A percentile compares a stretch with the other conserved stretches of the same genome.
These are phyloP conservation scores for Pyrrhoderma lamaoense DNA, from an alignment of 1,284 basidiomycete species.

Conservation along the genomic window DNA sequence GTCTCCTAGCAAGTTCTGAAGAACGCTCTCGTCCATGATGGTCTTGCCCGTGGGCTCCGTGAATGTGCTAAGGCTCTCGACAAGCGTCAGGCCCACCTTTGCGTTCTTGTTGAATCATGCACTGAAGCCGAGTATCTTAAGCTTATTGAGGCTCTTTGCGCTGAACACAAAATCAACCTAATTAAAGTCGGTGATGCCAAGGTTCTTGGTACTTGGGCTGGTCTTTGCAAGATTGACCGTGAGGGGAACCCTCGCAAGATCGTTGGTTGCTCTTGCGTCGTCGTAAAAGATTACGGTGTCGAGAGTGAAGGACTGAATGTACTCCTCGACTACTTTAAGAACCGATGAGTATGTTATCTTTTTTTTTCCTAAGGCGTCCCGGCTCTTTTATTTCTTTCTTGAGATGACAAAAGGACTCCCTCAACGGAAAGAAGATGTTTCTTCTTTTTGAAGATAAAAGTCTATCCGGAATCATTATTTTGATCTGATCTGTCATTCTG, in stretches of 20 bases:
- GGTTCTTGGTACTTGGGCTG: constrained; percentile 96
- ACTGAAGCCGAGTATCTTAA: constrained; percentile 99
- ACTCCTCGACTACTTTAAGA: constrained; percentile 95
- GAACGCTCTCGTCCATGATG: constrained; percentile 96
- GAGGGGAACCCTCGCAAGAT: constrained; percentile 98
- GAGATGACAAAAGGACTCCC: constrained; percentile 85
- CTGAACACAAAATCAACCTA: constrained; percentile 98
- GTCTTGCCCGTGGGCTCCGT: constrained; percentile 95
- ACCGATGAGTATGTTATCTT: constrained; percentile 51
- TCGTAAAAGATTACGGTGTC: constrained; percentile 96
- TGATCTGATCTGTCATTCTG: constrained; percentile 52
- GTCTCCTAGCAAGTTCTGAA: constrained; percentile 80
- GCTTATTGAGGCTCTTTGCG: constrained; percentile 98
- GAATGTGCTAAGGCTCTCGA: constrained; percentile 98
- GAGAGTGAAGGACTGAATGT: constrained; percentile 97
- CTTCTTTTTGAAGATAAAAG: constrained; percentile 52
- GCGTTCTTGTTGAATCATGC: constrained; percentile 98
- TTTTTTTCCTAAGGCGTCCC: constrained; percentile 20
- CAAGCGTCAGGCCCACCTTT: constrained; percentile 97
- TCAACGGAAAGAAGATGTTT: constrained; percentile 59
- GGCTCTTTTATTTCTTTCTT: constrained; percentile 11
- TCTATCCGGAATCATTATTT: constrained; percentile 87
- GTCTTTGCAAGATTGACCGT: constrained; percentile 98
- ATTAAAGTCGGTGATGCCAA: constrained; percentile 99
- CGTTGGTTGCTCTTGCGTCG: constrained; percentile 94